These are phyloP conservation scores for Halophytophthora polymorphica DNA, from an alignment of 352 stramenopile genomes.

Conservation along the genomic window DNA sequence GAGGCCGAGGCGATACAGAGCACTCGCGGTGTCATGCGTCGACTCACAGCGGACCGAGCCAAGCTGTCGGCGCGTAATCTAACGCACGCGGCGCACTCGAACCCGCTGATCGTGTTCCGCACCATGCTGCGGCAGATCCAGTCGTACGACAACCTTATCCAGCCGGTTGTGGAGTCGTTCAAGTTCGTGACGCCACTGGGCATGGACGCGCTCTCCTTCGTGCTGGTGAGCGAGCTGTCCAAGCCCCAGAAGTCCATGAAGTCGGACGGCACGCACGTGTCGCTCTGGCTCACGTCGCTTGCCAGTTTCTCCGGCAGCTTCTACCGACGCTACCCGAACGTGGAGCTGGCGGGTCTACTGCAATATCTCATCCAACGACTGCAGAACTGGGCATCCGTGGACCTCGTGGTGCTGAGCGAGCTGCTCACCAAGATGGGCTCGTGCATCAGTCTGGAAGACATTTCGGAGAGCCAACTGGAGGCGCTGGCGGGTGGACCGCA, in stretches of 20 bases:
- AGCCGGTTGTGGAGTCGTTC: conserved; percentile 95
- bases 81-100: conserved; percentile 90
- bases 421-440: conserved; percentile 87
- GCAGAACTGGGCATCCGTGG: conserved; percentile 77
- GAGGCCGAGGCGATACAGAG: conserved; percentile 67
- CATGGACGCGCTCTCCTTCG: conserved; percentile 93
- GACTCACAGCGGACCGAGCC: conserved; percentile 76
- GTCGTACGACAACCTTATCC: conserved; percentile 97
- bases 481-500: conserved; percentile 74
- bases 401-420: conserved; percentile 87
- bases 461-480: conserved; percentile 81
- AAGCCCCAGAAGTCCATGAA: conserved; percentile 86
- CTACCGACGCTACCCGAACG: conserved; percentile 91
- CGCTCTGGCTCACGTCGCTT: conserved; percentile 92
- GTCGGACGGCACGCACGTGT: conserved; percentile 88
- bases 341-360: conserved; percentile 90
- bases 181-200: conserved; percentile 92
- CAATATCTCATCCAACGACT: conserved; percentile 90
- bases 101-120: conserved; percentile 92
- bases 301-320: conserved; percentile 94
- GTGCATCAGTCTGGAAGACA: conserved; percentile 84
- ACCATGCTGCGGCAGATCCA: conserved; percentile 95
- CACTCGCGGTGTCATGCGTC: conserved; percentile 76
- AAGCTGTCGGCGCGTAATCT: conserved; percentile 72
- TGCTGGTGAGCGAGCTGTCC: conserved; percentile 89